These are phyloP conservation scores for Neofusicoccum cordaticola DNA, from an alignment of 2,329 filamentous ascomycete species.

Conservation along the genomic window DNA sequence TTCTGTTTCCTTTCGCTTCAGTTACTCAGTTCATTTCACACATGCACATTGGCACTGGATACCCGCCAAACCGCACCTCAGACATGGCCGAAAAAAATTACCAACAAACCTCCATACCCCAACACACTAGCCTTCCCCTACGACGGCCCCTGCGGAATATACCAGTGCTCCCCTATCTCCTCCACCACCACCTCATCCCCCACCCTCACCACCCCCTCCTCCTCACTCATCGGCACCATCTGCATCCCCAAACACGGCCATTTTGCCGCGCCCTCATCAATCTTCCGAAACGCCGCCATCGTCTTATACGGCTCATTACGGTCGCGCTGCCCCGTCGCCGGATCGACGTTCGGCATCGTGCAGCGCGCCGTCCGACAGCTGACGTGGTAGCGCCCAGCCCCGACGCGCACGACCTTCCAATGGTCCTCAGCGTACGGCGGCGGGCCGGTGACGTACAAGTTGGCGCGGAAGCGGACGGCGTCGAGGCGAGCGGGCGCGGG, in stretches of 20 bases:
- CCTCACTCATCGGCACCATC: conserved; percentile 51
- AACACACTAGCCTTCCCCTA: neutral
- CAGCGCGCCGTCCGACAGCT: conserved; percentile 67
- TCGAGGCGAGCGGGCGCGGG: conserved; percentile 56
- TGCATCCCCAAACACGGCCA: conserved; percentile 65
- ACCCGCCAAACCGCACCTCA: too few species aligned
- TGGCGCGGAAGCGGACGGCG: conserved; percentile 65
- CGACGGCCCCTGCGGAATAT: conserved; percentile 14
- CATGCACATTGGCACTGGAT: too few species aligned
- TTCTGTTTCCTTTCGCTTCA: too few species aligned
- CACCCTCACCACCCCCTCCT: conserved; percentile 24
- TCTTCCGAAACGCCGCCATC: conserved; percentile 56
- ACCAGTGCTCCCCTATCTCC: conserved; percentile 9
- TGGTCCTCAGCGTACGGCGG: conserved; percentile 66
- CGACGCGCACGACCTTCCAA: conserved; percentile 63
- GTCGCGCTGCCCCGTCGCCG: conserved; percentile 56
- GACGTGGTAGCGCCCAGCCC: conserved; percentile 47
- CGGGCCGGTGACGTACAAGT: conserved; percentile 67
- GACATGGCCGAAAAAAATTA: too few species aligned
- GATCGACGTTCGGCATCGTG: conserved; percentile 69
- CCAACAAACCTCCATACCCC: too few species aligned
- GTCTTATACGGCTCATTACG: conserved; percentile 57
- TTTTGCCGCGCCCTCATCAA: conserved; percentile 59
- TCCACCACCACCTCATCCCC: conserved; percentile 14
- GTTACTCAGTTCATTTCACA: too few species aligned